Evolutionary conservation across 2,329 filamentous ascomycete genomes (phyloP), one percentile per base, ranked within the genome.

Genomic region (Neurospora sp.): DNA sequence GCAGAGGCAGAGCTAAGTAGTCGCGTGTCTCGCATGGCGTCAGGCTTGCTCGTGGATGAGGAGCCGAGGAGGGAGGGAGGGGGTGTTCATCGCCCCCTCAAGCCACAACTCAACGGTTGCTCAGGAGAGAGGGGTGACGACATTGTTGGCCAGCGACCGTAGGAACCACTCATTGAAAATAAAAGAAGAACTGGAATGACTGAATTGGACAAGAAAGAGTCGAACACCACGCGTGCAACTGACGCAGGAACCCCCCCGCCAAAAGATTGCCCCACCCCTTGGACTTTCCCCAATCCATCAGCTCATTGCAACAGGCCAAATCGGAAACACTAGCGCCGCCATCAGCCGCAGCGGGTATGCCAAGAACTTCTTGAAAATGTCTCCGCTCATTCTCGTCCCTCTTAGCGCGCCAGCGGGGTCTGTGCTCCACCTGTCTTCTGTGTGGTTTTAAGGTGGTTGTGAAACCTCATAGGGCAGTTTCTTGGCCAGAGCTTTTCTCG

Each of bases 261-360:
- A 62, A 68, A 42, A 40, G 68, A 52, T 33, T 23, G 40, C 36
- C 52, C 52, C 36, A 71, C 73, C 67, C 68, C 68, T 66, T 66
- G 52, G 68, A 70, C 71, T 66, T 70, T 71, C 66, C 68, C 68
- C 40, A 73, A 70, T 77, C 71, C 78, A 79, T 78, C 75, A 78
- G 42, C 66, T 6, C 46, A 58, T 33, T 15, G 46, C 11, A 58
- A 58, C 52, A 67, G n/a, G 28, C 9, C 42, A 36, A 77, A 77
- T 77, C 73, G 74, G 76, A 81, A 80, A 80, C 79, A 77, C 78
- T 81, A 80, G 79, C 76, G 78, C 71, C 66, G 70, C 52, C 52
- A 62, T 77, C 73, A 75, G 73, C 76, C 75, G 74, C 75, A 77
- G 72, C 66, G 69, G 66, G 38, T 68, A 4, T 46, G 42, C 42